These are phyloP conservation scores for Pyrenophora seminiperda DNA, from an alignment of 2,329 filamentous ascomycete species.

Conservation along the genomic window DNA sequence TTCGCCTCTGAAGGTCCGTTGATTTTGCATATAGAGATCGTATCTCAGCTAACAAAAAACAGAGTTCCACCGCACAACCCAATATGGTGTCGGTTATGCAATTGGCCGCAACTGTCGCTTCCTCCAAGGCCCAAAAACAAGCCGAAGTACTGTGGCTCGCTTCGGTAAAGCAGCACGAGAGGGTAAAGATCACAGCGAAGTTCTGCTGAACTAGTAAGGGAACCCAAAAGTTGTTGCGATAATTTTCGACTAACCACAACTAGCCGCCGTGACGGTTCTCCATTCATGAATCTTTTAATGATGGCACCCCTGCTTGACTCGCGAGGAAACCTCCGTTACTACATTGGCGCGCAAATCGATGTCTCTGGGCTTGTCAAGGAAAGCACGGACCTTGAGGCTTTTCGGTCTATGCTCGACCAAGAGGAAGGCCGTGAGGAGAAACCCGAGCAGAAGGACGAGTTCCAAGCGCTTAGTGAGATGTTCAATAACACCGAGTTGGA, in stretches of 20 bases:
- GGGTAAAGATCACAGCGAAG: constrained; percentile 73
- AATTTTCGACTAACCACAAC: constrained; percentile 10
- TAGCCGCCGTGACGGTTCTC: constrained; percentile 73
- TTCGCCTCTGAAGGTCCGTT: constrained; percentile 72
- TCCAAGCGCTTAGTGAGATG: constrained; percentile 70
- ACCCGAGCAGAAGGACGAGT: constrained; percentile 61
- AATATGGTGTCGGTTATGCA: constrained; percentile 74
- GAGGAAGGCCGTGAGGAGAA: constrained; percentile 37
- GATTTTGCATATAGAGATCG: neutral
- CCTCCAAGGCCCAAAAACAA: constrained; percentile 75
- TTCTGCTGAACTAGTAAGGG: constrained; percentile 73
- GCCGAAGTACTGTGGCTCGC: constrained; percentile 64
- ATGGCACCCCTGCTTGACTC: constrained; percentile 73
- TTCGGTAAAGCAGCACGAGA: constrained; percentile 65
- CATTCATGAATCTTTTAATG: constrained; percentile 79
- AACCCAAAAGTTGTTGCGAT: neutral
- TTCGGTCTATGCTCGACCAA: constrained; percentile 56
- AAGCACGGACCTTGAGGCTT: constrained; percentile 66
- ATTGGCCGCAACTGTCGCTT: constrained; percentile 80
- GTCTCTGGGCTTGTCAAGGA: constrained; percentile 71
- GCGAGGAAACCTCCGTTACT: constrained; percentile 69
- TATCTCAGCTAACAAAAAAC: constrained; percentile 11
- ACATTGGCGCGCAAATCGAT: constrained; percentile 74
- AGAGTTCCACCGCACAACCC: constrained; percentile 76
- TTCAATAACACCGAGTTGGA: constrained; percentile 71